Conservation (phyloP, 805 yeast species). For the Saturnispora hagleri region DNA sequence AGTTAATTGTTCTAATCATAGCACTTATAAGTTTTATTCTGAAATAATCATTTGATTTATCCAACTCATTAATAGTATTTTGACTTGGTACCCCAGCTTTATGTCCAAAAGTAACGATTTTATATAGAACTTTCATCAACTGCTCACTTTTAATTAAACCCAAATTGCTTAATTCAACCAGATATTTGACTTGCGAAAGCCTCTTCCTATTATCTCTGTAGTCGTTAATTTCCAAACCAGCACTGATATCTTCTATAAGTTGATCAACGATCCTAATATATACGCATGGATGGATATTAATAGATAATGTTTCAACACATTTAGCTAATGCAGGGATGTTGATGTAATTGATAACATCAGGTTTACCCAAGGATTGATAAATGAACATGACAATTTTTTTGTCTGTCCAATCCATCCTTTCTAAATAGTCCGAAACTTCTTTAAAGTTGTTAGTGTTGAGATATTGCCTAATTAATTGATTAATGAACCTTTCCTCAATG, state of each 20-base stretch:
- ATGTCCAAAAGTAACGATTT: constrained; percentile 58
- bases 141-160: constrained; percentile 38
- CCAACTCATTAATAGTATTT: constrained; percentile 35
- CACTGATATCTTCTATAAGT: constrained; percentile 49
- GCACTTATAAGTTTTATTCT: constrained; percentile 49
- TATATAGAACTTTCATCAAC: constrained; percentile 43
- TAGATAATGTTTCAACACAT: constrained; percentile 33
- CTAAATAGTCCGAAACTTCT: constrained; percentile 30
- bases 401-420: constrained; percentile 40
- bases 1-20: constrained; percentile 29
- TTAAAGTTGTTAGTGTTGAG: constrained; percentile 31
- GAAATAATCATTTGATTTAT: constrained; percentile 61
- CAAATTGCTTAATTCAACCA: constrained; percentile 47
- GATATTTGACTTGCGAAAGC: constrained; percentile 48
- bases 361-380: constrained; percentile 41
- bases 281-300: constrained; percentile 19
- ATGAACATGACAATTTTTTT: constrained; percentile 25
- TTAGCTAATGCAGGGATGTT: constrained; percentile 42
- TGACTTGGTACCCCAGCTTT: constrained; percentile 47
- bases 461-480: constrained; percentile 43
- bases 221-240: constrained; percentile 59
- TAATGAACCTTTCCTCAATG: constrained; percentile 41
- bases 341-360: constrained; percentile 54
- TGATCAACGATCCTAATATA: constrained; percentile 42
- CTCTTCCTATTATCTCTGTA: constrained; percentile 51